These are phyloP conservation scores for Sporothrix humicola DNA, from an alignment of 2,329 filamentous ascomycete species.

Conservation along the genomic window DNA sequence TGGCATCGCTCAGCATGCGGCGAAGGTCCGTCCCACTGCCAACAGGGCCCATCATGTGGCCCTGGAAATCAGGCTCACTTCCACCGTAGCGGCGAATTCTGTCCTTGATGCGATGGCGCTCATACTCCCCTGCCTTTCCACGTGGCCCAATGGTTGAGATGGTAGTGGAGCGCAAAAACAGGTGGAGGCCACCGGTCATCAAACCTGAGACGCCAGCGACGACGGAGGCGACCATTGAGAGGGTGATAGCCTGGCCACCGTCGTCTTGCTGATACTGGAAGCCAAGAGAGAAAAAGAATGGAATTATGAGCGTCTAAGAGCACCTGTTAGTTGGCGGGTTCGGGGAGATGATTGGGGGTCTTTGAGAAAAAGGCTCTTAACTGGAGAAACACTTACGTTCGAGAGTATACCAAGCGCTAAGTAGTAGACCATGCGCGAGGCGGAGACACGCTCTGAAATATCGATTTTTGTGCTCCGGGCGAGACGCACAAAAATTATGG, in stretches of 20 bases:
- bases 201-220: conserved; percentile 70
- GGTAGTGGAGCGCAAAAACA: conserved; percentile 69
- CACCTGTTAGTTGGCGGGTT: background rate
- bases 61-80: conserved; percentile 43
- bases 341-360: too few species aligned
- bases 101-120: conserved; percentile 52
- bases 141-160: conserved; percentile 59
- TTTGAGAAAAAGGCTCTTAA: too few species aligned
- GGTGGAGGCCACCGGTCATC: conserved; percentile 67
- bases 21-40: conserved; percentile 41
- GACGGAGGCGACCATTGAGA: conserved; percentile 69
- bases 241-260: conserved; percentile 51
- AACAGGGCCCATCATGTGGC: conserved; percentile 46
- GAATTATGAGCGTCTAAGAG: conserved; percentile 61
- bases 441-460: conserved; percentile 64
- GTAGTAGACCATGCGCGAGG: conserved; percentile 74
- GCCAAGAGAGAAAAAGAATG: conserved; percentile 66
- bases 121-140: conserved; percentile 54
- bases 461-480: conserved; percentile 61
- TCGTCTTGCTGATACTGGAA: conserved; percentile 48
- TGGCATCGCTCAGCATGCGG: conserved; percentile 47
- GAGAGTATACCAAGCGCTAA: conserved; percentile 61
- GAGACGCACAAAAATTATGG: conserved; percentile 63
- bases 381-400: conserved; percentile 54
- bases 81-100: conserved; percentile 48